These are phyloP conservation scores for Poronia punctata DNA, from an alignment of 495 filamentous ascomycete genomes.

Conservation along the genomic window DNA sequence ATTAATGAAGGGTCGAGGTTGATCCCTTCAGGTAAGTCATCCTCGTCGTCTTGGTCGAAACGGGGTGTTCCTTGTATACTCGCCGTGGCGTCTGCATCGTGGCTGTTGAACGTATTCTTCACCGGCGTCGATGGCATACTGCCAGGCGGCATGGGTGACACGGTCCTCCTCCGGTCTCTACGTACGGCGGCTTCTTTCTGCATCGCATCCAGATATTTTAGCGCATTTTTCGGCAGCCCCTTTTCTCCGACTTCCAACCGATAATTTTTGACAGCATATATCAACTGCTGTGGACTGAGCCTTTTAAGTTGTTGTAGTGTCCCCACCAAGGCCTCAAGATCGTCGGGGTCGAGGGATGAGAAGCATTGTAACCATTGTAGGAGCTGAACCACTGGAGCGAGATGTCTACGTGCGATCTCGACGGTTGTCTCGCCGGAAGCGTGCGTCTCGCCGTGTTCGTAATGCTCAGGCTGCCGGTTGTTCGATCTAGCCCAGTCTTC, in stretches of 20 bases:
- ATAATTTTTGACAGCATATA: conserved; percentile 89
- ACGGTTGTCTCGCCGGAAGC: conserved; percentile 81
- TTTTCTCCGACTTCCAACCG: conserved; percentile 93
- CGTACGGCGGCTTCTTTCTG: conserved; percentile 62
- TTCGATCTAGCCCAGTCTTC: conserved; percentile 95
- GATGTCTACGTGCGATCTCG: conserved; percentile 73
- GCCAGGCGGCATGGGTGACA: conserved; percentile 26
- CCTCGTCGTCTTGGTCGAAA: conserved; percentile 43
- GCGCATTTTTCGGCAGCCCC: conserved; percentile 72
- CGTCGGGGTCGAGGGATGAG: conserved; percentile 82
- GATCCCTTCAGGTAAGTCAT: conserved; percentile 58
- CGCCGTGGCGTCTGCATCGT: conserved; percentile 23
- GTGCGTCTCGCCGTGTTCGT: conserved; percentile 81
- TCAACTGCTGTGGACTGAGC: conserved; percentile 79
- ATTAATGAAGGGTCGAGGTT: conserved; percentile 86
- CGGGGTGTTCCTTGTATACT: conserved; percentile 26
- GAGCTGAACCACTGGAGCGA: conserved; percentile 87
- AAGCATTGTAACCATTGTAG: conserved; percentile 98
- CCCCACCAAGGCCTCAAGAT: conserved; percentile 73
- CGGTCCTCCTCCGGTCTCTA: conserved; percentile 40
- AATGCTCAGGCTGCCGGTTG: conserved; percentile 92
- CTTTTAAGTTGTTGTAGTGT: conserved; percentile 83
- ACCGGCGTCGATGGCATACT: conserved; percentile 36
- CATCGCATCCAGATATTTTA: conserved; percentile 77
- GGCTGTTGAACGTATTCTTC: conserved; percentile 25